Conservation (phyloP, 2,329 filamentous ascomycete species). For the Metarhizium guizhouense region DNA sequence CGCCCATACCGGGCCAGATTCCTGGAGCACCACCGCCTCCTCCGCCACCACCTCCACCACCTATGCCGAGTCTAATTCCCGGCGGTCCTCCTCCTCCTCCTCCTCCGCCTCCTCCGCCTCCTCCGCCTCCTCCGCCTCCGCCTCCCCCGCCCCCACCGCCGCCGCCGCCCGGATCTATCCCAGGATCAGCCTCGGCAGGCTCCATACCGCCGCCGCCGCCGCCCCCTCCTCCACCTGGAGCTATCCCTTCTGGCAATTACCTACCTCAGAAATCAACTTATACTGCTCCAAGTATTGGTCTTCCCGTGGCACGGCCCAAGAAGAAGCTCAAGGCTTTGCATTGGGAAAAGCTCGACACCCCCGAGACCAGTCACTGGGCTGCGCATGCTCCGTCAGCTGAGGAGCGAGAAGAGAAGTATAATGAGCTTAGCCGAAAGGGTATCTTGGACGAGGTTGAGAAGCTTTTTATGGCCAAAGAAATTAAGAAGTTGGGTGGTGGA, state of each 20-base stretch:
- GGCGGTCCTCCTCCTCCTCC: conserved; percentile 22
- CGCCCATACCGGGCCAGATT: conserved; percentile 27
- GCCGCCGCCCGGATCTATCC: conserved; percentile 14
- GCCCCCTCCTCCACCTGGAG: conserved; percentile 57
- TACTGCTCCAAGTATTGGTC: conserved; percentile 47
- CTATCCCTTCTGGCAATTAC: conserved; percentile 63
- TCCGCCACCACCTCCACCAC: conserved; percentile 38
- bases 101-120: conserved; percentile 27
- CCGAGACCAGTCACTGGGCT: conserved; percentile 89
- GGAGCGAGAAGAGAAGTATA: conserved; percentile 90
- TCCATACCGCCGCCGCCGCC: conserved; percentile 29
- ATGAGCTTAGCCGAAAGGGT: conserved; percentile 85
- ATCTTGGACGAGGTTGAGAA: conserved; percentile 97
- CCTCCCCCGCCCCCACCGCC: too few species aligned
- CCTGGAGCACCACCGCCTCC: conserved; percentile 17
- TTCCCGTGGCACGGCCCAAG: conserved; percentile 82
- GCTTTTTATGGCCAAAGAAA: conserved; percentile 94
- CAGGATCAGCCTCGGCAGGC: conserved; percentile 25
- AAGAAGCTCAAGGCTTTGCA: conserved; percentile 99
- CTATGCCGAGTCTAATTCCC: conserved; percentile 27
- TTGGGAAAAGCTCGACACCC: conserved; percentile 96
- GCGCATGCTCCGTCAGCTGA: conserved; percentile 76
- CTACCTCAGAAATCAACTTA: conserved; percentile 55
- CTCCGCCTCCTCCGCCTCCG: too few species aligned
- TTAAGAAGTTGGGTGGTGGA: conserved; percentile 71